Base-by-base conservation (phyloP, 495 filamentous ascomycete genomes). In the Collariella sp. region DNA sequence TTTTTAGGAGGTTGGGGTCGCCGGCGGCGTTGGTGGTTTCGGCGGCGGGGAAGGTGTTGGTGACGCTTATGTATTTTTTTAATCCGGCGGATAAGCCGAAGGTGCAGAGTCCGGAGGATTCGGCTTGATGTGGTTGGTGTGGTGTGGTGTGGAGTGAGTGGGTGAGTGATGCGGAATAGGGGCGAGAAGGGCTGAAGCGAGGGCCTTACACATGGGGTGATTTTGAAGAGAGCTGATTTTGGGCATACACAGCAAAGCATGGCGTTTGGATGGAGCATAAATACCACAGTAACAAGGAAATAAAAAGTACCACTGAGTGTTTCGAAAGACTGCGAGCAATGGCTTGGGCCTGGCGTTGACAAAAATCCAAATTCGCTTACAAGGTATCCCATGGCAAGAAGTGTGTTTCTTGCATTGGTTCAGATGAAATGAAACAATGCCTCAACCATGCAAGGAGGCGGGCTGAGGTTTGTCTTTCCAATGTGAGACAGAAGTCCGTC, bases 51-150 rank as follows among this genome's bases (percentile, higher is more conserved):
- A 78, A 78, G 55, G 51, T 69, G 52, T 35, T 75, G 40, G 75
- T 76, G 3, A 68, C 70, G 19, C 43, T 64, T 10, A 71, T 76
- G 70, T 77, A 69, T 49, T 57, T 74, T 13, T 74, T 75, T 42
- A 74, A 70, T 50, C 35, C 57, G 16, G 60, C 67, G 1, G 72
- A 74, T 19, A 61, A 67, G 53, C 57, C 70, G 29, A 65, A 58
- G 57, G 46, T 31, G 3, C 54, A 51, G 3, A 50, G 57, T 19
- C 57, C 49, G 0, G 60, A 53, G 39, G 63, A 62, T 51, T 65
- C 61, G 56, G 48, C 56, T 19, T 55, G 36, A 55, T 24, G 12
- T 15, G 19, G 19, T n/a, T n/a, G 7, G 49, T 24, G 5, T 18
- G 13, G 12, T 31, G 4, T 2, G 26, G 19, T 0, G 16, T 13